Percentiles rank a stretch among this genome's conserved stretches.
Evolutionary conservation across 208 protist genomes (phyloP).

Genomic region (Leishmania major): DNA sequence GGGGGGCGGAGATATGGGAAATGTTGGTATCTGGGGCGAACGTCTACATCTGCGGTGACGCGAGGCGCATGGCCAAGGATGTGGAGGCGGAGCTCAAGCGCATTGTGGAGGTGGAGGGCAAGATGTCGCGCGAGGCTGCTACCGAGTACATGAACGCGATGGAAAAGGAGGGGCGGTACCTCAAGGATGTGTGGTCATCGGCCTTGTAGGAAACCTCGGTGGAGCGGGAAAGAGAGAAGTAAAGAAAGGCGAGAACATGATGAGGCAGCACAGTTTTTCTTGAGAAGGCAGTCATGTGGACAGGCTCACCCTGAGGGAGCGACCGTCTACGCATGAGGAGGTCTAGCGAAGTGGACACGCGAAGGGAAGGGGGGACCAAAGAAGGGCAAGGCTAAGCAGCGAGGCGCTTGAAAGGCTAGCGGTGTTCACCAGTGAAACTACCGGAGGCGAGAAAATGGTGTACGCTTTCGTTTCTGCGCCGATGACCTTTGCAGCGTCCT

Average conservation of each 20-base stretch:
- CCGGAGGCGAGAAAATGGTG: background rate
- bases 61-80: conserved; percentile 91
- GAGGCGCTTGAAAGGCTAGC: no score
- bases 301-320: background rate
- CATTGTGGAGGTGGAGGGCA: conserved; percentile 53
- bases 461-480: background rate
- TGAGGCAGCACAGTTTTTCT: background rate
- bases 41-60: conserved; percentile 93
- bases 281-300: background rate
- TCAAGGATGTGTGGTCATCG: conserved; percentile 89
- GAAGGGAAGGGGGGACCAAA: no score
- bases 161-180: conserved; percentile 63
- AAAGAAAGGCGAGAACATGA: background rate
- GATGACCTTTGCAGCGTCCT: background rate
- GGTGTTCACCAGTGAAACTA: background rate
- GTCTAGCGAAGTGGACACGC: background rate
- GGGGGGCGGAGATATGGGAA: conserved; percentile 69
- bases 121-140: conserved; percentile 49
- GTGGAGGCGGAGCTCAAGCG: conserved; percentile 74
- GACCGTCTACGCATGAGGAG: background rate
- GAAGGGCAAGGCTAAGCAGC: background rate
- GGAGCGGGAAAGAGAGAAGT: background rate
- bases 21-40: conserved; percentile 72
- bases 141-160: conserved; percentile 60
- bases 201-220: conserved; percentile 30